Base-by-base conservation (phyloP, 345 rosid species). In the Firmiana major region DNA sequence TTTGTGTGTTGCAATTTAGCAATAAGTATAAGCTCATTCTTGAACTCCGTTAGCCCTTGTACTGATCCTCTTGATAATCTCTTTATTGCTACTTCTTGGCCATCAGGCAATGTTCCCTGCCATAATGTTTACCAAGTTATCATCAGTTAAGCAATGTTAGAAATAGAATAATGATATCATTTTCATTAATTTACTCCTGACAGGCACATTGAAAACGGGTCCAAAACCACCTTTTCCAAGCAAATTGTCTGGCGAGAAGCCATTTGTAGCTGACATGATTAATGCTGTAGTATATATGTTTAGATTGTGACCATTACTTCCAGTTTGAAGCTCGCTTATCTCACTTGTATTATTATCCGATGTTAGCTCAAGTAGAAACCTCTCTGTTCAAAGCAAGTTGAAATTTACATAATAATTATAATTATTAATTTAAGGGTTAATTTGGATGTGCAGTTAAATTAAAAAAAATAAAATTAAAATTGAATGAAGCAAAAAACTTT, bases 51-150 rank as follows among this genome's bases (percentile, higher is more conserved):
- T 6, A 43, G 6, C 11, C 72, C 72, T 67, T 67, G 72, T 22
- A 9, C 16, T 43, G 72, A 67, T 67, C 72, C 36, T 46, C 55
- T 24, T 5, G 73, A 43, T 68, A 68, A 68, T 68, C 73, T 68
- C 38, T 68, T 68, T 45, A 68, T 68, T 24, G 73, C 55, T 24
- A 45, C 55, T 68, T 68, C 55, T 68, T 12, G 73, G 3, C 73
- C 73, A 68, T 68, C 21, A 12, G 38, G 7, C 55, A 68, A 15
- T 45, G 38, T 68, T 8, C 55, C 54, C 73, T 45, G 31, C 6
- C 3, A 31, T 31, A 31, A 42, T 42, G 10, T 42, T 66, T 10
- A 45, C 16, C 36, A 26, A 45, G 31, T 55, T n/a, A 55, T 1
- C 34, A 31, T 55, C 31, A 58, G 73, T 45, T 68, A 21, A 58